Evolutionary conservation across 2,329 filamentous ascomycete species (phyloP), one percentile per base, ranked within the genome.

Genomic region (Corinectria fuckeliana): DNA sequence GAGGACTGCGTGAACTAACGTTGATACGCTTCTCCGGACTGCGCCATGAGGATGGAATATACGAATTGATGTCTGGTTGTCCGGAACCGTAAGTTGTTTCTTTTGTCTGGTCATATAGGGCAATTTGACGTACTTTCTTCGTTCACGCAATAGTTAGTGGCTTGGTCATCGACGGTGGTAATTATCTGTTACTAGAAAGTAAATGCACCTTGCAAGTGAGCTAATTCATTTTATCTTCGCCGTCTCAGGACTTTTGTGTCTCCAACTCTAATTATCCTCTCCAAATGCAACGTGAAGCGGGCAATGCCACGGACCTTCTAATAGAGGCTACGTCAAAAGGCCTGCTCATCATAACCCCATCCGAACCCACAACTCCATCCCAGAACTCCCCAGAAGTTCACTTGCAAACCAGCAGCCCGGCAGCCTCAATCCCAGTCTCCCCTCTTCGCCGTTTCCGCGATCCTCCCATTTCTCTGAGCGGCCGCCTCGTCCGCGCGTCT

Each of bases 1-100:
- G 56, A 62, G 13, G 68, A 73, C 50, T 70, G 68, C 58, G 20
- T 14, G 18, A 38, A 42, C 4, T 36, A 6, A 9, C 6, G n/a
- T 8, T 32, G 3, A 6, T 7, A 28, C 3, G 8, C 5, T 13
- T 30, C 26, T n/a, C 18, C 32, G n/a, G n/a, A 18, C 32, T 36
- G 18, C 16, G 18, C 6, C 10, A 16, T 36, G 18, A 8, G n/a
- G 10, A 36, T 4, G 32, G n/a, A 36, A 2, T 2, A 10, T n/a
- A 10, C n/a, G 2, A n/a, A n/a, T 18, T 18, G 18, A 9, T 36
- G 4, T 4, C 18, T 2, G 6, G 3, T 9, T 14, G n/a, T 16
- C 6, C 10, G n/a, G n/a, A 9, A n/a, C 14, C 32, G 32, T n/a
- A 7, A 34, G 6, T 4, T 6, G n/a, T 36, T 36, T 36, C 32